Evolutionary conservation across 352 stramenopile genomes (phyloP), one percentile per base, ranked within the genome.

Genomic region (Pythium sp.): DNA sequence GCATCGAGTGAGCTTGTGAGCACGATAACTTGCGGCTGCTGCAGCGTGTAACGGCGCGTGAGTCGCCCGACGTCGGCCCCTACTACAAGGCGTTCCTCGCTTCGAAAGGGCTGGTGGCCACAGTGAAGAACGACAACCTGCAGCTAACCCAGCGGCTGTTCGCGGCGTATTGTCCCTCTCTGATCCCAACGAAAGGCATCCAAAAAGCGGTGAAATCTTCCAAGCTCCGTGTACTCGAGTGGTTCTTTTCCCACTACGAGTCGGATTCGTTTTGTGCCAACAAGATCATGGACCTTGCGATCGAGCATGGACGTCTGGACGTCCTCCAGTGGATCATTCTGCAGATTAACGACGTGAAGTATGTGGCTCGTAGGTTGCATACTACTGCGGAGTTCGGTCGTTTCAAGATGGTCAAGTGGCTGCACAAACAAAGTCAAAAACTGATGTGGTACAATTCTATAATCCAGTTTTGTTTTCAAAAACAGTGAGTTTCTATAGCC

Each of bases 351-450:
- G 14, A 5, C 3, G 5, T 11, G 7, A 5, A 26, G 24, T 26
- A 26, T 26, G 24, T 26, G 24, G 8, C 9, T 57, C 22, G 22
- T n/a, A 4, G 9, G 51, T 24, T 3, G 9, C 7, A 8, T 57
- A 14, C 22, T 2, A 32, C 56, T 12, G 56, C 56, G 8, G 9
- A 6, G 14, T 22, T 47, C 41, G 32, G 56, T 5, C 56, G 51
- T n/a, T 22, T 62, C 15, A 32, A 62, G 7, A 14, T 62, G 56
- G 32, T 46, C 30, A 62, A 49, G 32, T 49, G 56, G 32, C 32
- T 62, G n/a, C 26, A 51, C 6, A 32, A 62, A 8, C 26, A 20
- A 47, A 30, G 30, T 32, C 30, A 32, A 32, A 32, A 32, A 32
- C 30, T 32, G 30, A 32, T 32, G 3, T 32, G 30, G 30, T 32